These are phyloP conservation scores for Somion occarium DNA, from an alignment of 1,284 basidiomycete genomes.

Conservation along the genomic window DNA sequence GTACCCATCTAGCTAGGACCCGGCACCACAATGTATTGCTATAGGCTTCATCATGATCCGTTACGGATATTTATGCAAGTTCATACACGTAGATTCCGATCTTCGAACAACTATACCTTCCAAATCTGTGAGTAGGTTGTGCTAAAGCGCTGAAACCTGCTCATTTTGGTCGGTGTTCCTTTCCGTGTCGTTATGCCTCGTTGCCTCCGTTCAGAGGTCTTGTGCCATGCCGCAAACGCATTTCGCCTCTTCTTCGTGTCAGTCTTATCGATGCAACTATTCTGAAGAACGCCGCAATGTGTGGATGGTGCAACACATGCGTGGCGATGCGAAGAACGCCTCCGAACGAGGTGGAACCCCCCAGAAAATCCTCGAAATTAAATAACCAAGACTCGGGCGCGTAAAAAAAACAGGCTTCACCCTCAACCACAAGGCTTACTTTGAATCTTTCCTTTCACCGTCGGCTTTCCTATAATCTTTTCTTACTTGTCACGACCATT, in stretches of 20 bases:
- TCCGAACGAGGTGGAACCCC: neutral
- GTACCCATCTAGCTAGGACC: neutral
- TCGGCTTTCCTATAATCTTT: slow-evolving; percentile 14
- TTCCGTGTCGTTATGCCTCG: too few species aligned
- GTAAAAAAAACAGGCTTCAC: neutral
- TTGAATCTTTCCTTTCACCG: neutral
- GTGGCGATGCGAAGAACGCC: neutral
- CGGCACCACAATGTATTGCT: neutral
- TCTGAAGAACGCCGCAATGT: too few species aligned
- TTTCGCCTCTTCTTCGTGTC: neutral
- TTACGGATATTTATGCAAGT: neutral
- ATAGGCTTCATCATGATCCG: neutral
- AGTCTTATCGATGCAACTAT: neutral
- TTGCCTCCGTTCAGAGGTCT: too few species aligned
- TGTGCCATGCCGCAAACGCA: neutral
- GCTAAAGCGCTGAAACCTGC: neutral
- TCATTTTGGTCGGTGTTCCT: too few species aligned
- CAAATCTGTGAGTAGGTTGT: neutral
- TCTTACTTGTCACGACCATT: slow-evolving; percentile 8
- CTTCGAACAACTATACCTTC: neutral
- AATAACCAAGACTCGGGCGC: neutral
- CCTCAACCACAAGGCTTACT: neutral
- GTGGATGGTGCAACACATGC: too few species aligned
- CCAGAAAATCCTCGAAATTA: neutral
- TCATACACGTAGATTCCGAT: neutral